Evolutionary conservation across 306 rosid genomes (phyloP), one percentile per base, ranked within the genome.

Genomic region (Crotalaria pallida): DNA sequence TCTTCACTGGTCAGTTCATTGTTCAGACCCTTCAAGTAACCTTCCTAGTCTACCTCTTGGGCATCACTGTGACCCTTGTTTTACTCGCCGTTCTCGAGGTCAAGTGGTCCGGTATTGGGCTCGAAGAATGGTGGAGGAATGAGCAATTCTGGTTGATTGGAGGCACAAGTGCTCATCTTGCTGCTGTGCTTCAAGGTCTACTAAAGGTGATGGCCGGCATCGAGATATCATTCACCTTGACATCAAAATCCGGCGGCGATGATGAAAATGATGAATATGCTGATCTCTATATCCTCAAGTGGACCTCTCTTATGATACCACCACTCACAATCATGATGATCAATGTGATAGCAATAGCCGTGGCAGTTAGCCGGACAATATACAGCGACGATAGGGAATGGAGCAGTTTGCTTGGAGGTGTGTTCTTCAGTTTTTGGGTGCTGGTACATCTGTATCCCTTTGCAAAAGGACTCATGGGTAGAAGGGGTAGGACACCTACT

Each of bases 61-160:
- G 88, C 21, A 89, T 89, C 58, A 85, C 93, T 0, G 3, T 87
- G 69, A 78, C 89, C 64, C 96, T 89, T 29, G 73, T 89, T 24
- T 41, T 84, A 31, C 96, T 89, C 1, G 92, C 96, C 0, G 81
- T 60, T 3, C 83, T 89, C 6, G 96, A 89, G 73, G 79, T 89
- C 74, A 89, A 89, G 70, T 89, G 96, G 96, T 85, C 96, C 0
- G 91, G 93, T 11, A 87, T 89, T 16, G 82, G 59, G 3, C 79
- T 89, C 9, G 93, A 85, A 61, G 93, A 89, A 7, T 89, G 93
- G 96, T 87, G 96, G 96, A 82, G 96, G 60, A 89, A 89, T 53
- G 96, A 87, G 59, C 96, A 89, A 17, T 89, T 89, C 69, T 89
- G 96, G 96, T 63, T 89, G 29, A 89, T 89, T 24, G 96, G 96